These are phyloP conservation scores for Lipomyces sp. DNA, from an alignment of 805 yeast species.

Conservation along the genomic window DNA sequence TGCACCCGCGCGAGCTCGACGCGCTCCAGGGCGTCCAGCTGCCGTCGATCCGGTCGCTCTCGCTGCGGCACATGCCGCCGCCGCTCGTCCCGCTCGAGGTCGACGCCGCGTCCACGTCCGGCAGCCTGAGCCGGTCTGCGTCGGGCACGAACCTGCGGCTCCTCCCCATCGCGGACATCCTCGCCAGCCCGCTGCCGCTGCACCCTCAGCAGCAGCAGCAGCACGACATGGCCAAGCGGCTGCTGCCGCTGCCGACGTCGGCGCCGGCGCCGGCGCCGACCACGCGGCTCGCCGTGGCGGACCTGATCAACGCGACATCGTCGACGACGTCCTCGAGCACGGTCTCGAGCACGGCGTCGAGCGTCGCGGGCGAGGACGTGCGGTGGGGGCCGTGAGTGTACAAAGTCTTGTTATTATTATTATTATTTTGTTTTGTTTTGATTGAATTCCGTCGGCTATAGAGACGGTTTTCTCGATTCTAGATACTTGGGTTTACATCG, in stretches of 20 bases:
- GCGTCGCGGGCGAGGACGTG: slow-evolving; percentile 2
- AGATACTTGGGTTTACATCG: background rate
- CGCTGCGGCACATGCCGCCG: slow-evolving; percentile 33
- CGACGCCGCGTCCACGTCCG: slow-evolving; percentile 2
- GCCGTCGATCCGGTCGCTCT: slow-evolving; percentile 41
- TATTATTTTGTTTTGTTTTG: background rate
- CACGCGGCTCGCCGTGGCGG: slow-evolving; percentile 24
- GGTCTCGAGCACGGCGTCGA: background rate
- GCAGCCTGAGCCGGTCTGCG: slow-evolving; percentile 9
- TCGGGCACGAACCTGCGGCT: slow-evolving; percentile 21
- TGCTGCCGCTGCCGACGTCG: slow-evolving; percentile 18
- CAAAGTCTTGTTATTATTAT: background rate
- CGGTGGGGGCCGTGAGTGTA: slow-evolving; percentile 4
- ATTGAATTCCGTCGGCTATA: background rate
- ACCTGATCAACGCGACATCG: slow-evolving; percentile 21
- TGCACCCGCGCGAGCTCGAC: slow-evolving; percentile 40
- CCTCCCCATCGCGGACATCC: slow-evolving; percentile 21
- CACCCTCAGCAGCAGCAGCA: background rate
- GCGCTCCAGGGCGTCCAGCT: slow-evolving; percentile 37
- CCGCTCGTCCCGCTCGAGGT: slow-evolving; percentile 29
- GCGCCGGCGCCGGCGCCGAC: slow-evolving; percentile 16
- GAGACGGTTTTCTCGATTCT: background rate
- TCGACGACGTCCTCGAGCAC: background rate
- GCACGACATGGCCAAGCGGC: background rate
- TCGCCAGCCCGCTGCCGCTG: slow-evolving; percentile 7